Conservation (phyloP, 495 filamentous ascomycete genomes). For the Pyrenula aspistea region DNA sequence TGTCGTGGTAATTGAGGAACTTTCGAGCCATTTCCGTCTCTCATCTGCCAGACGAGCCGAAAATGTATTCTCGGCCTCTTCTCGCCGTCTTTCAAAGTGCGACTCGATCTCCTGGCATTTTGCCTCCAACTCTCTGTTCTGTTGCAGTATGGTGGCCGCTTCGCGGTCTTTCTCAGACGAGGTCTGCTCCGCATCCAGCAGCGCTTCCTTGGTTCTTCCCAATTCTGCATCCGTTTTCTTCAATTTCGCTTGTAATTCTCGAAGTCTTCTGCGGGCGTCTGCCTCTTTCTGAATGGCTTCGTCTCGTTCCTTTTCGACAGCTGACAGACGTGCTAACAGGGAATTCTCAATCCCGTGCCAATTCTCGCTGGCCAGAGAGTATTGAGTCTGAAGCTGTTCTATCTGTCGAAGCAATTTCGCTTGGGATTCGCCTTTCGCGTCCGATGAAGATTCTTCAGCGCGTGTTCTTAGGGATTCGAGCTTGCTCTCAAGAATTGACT, state of each 20-base stretch:
- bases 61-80: slow-evolving; percentile 51
- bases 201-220: slow-evolving; percentile 53
- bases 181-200: slow-evolving; percentile 46
- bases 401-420: slow-evolving; percentile 87
- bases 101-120: slow-evolving; percentile 58
- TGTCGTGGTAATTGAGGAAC: slow-evolving; percentile 20
- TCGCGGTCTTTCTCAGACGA: slow-evolving; percentile 49
- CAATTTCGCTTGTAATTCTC: slow-evolving; percentile 68
- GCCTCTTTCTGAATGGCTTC: slow-evolving; percentile 72
- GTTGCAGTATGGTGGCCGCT: slow-evolving; percentile 48
- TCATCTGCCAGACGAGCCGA: slow-evolving; percentile 61
- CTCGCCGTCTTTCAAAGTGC: slow-evolving; percentile 46
- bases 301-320: slow-evolving; percentile 80
- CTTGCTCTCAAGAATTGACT: slow-evolving; percentile 71
- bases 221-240: slow-evolving; percentile 75
- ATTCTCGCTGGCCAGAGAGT: slow-evolving; percentile 87
- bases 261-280: slow-evolving; percentile 73
- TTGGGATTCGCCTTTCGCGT: slow-evolving; percentile 69
- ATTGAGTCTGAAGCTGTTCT: slow-evolving; percentile 92
- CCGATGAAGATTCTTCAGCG: slow-evolving; percentile 83
- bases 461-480: slow-evolving; percentile 75
- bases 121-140: slow-evolving; percentile 51
- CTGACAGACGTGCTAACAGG: slow-evolving; percentile 57
- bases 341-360: slow-evolving; percentile 93
- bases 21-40: slow-evolving; percentile 61